Percentiles rank a stretch among this genome's conserved stretches.
These are phyloP conservation scores for Fusarium austroafricanum DNA, from an alignment of 2,329 filamentous ascomycete genomes.

Conservation along the genomic window DNA sequence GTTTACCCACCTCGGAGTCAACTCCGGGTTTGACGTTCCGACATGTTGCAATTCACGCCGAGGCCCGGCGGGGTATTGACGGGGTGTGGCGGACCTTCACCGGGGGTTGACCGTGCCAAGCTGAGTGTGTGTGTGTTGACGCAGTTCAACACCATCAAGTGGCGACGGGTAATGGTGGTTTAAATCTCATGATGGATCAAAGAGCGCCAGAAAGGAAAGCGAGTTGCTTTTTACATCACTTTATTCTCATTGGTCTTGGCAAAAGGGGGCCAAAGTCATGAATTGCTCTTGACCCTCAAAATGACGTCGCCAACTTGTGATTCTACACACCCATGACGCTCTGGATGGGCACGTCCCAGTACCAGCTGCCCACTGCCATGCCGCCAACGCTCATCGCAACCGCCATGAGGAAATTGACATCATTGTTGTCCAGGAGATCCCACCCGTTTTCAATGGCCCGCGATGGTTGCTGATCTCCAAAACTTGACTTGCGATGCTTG, in stretches of 20 bases:
- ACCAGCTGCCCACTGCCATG: conserved; percentile 73
- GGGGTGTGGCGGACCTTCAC: conserved; percentile 32
- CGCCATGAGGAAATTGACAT: conserved; percentile 94
- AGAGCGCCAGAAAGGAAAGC: conserved; percentile 4
- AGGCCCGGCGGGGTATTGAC: conserved; percentile 31
- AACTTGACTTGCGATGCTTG: conserved; percentile 63
- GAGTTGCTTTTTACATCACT: conserved; percentile 30
- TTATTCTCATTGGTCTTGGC: conserved; percentile 36
- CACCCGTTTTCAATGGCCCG: conserved; percentile 72
- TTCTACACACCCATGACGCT: conserved; percentile 53
- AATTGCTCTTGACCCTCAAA: conserved; percentile 28
- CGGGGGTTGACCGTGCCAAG: conserved; percentile 32
- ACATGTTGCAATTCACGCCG: conserved; percentile 30
- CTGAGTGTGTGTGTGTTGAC: conserved; percentile 4
- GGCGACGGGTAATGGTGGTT: conserved; percentile 35
- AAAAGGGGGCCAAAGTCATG: conserved; percentile 19
- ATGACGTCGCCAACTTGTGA: conserved; percentile 40
- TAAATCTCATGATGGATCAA: conserved; percentile 32
- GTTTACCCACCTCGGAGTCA: conserved; percentile 16
- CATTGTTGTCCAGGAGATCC: conserved; percentile 92
- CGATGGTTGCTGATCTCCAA: conserved; percentile 68
- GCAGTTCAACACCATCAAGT: conserved; percentile 36
- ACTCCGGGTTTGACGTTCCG: conserved; percentile 23
- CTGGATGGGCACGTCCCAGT: conserved; percentile 67
- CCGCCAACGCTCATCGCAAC: conserved; percentile 80